Conservation (phyloP, 1,284 basidiomycete genomes). For the Boletus subluridellus region DNA sequence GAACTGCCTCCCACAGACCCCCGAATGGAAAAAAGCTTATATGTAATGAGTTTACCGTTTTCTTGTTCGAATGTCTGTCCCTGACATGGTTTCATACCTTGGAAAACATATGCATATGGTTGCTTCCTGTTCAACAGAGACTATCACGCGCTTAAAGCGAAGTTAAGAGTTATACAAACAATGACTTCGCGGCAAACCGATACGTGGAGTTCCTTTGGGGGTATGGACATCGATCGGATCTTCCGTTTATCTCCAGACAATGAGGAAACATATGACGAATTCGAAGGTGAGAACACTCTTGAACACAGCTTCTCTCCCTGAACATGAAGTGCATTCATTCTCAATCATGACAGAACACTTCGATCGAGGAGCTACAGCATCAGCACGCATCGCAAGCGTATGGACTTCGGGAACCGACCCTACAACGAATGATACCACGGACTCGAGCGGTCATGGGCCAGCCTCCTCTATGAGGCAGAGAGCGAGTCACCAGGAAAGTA, state of each 20-base stretch:
- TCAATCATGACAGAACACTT: constrained; percentile 4
- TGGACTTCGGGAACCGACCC: neutral
- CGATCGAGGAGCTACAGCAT: neutral
- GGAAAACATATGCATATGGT: neutral
- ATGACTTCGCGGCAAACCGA: constrained; percentile 24
- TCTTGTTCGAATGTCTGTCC: neutral
- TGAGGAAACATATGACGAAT: constrained; percentile 2
- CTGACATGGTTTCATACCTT: constrained; percentile 2
- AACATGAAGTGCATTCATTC: neutral
- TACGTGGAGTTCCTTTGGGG: constrained; percentile 14
- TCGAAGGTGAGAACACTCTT: constrained; percentile 7
- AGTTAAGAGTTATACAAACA: constrained; percentile 53
- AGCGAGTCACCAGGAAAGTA: constrained; percentile 13
- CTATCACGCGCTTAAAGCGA: constrained; percentile 69
- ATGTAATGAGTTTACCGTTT: constrained; percentile 48
- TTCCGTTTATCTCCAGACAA: neutral
- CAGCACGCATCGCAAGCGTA: neutral
- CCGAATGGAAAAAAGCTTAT: constrained; percentile 81
- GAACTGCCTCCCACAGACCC: constrained; percentile 45
- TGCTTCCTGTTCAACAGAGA: constrained; percentile 44
- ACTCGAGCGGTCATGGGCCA: neutral
- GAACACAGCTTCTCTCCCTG: neutral
- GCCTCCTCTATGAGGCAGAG: neutral
- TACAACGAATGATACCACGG: neutral
- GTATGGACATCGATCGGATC: neutral